Base-by-base conservation (phyloP, 2,329 filamentous ascomycete species). In the Cyphellophora europaea region DNA sequence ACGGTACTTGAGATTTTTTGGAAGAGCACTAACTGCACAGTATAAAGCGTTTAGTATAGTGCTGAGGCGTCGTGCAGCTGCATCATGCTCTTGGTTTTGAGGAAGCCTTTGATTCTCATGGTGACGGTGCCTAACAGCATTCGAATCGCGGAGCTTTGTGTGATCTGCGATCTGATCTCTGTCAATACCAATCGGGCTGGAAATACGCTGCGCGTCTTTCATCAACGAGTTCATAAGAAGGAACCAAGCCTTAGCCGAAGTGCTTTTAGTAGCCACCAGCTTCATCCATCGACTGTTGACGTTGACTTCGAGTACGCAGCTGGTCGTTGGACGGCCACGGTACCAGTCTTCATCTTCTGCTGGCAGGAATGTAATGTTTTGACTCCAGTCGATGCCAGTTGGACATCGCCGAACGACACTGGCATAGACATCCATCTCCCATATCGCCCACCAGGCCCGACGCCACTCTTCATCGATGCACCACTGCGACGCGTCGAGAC, bases 351-450 rank as follows among this genome's bases (percentile, higher is more conserved):
- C 40, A 38, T 63, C 57, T 5, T 53, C 43, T 2, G 56, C 52
- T 2, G 59, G 59, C 2, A 63, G 52, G 32, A 55, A 45, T 4
- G 53, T 57, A 13, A 58, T 48, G 33, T 55, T 61, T 33, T 57
- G 51, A 5, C 46, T 40, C 51, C 53, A 57, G 40, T 60, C 49
- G 4, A 63, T 52, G 0, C 53, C 58, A 1, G 54, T 52, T 3
- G 60, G 60, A n/a, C 50, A 49, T 3, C 58, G 52, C 6, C 58
- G 53, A 19, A 63, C 56, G 11, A 57, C 57, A 31, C 51, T 58
- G 2, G 59, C 57, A 37, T 60, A 63, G 6, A 60, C 53, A 37
- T 63, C 60, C 53, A 63, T 60, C 35, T 63, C 60, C 59, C 58
- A 63, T 13, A 62, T 53, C 0, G 58, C 54, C 60, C 59, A 63